phyloP scores from a whole-genome alignment of 2,329 filamentous ascomycete species.

The Pestalotiopsis sp. region DNA sequence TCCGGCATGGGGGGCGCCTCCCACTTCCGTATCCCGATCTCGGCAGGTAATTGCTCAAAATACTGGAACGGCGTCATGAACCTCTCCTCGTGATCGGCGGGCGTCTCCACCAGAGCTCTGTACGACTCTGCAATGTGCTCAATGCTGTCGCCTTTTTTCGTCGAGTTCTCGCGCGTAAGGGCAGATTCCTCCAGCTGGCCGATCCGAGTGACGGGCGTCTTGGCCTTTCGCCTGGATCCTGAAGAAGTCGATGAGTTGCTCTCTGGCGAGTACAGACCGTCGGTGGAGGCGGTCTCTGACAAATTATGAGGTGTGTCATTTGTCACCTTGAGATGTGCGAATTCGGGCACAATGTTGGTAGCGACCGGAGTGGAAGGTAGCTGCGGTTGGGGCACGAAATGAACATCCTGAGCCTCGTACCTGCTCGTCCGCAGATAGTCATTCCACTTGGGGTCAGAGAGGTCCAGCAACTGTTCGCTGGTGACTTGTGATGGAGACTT shows the following conservation, averaged over 20 bases:
- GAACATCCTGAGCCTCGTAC: conserved; percentile 18
- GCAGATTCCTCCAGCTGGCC: conserved; percentile 46
- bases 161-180: neutral
- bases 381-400: conserved; percentile 11
- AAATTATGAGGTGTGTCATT: conserved; percentile 21
- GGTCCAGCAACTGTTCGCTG: conserved; percentile 16
- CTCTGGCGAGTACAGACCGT: conserved; percentile 19
- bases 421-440: conserved; percentile 28
- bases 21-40: neutral
- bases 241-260: conserved; percentile 23
- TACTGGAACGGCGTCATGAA: neutral
- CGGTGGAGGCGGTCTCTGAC: conserved; percentile 15
- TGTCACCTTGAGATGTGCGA: conserved; percentile 35
- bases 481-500: conserved; percentile 8
- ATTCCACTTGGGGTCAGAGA: conserved; percentile 28
- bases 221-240: conserved; percentile 44
- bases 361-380: conserved; percentile 13
- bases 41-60: conserved; percentile 1
- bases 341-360: conserved; percentile 20
- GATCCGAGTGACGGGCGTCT: conserved; percentile 51
- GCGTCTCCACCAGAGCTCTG: conserved; percentile 43
- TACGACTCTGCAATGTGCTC: conserved; percentile 54
- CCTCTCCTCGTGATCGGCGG: conserved; percentile 31
- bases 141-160: conserved; percentile 33
- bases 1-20: neutral